Base-by-base conservation (phyloP, 495 filamentous ascomycete species). In the Neurospora sp. region DNA sequence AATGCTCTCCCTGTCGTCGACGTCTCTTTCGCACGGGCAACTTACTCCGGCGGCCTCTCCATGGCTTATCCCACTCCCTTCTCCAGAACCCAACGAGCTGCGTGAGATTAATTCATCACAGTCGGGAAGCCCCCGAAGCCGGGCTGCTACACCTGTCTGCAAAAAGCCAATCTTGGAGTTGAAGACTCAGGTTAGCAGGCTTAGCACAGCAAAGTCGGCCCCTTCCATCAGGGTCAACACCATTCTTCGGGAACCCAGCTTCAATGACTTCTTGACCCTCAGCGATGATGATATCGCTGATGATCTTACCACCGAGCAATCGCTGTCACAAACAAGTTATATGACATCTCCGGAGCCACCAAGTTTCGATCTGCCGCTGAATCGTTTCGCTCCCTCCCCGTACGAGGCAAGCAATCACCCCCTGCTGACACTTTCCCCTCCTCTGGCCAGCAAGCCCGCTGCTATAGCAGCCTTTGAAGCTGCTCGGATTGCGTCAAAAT, bases 211-310 rank as follows among this genome's bases (percentile, higher is more conserved):
- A 40, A 46, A 68, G 35, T 35, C 46, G 31, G 31, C 65, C 12
- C 53, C 53, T 16, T 35, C 27, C 53, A 65, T 65, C 22, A 61
- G 72, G 22, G 22, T 41, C 40, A 69, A 77, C 35, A 38, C 73
- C 1, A 68, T 76, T 16, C 78, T 85, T 5, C 76, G 70, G 40
- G 84, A 85, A 46, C 85, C 85, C n/a, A 81, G 77, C 27, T 74
- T 86, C 39, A 78, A 78, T 9, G 85, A 86, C 10, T 86, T 86
- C 69, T 77, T 82, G 65, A 74, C 79, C 4, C 78, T 86, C 3
- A 80, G 78, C 73, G 85, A 86, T 70, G 84, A 85, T 37, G 83
- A 85, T 53, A 81, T 86, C 37, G 82, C 83, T 20, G 85, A 85
- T 65, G 77, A 72, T 35, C 41, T 73, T 27, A 35, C 22, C 53